Percentiles rank a stretch among this genome's conserved stretches.
phyloP scores from a whole-genome alignment of 345 rosid genomes.

The Bruguiera parviflora region DNA sequence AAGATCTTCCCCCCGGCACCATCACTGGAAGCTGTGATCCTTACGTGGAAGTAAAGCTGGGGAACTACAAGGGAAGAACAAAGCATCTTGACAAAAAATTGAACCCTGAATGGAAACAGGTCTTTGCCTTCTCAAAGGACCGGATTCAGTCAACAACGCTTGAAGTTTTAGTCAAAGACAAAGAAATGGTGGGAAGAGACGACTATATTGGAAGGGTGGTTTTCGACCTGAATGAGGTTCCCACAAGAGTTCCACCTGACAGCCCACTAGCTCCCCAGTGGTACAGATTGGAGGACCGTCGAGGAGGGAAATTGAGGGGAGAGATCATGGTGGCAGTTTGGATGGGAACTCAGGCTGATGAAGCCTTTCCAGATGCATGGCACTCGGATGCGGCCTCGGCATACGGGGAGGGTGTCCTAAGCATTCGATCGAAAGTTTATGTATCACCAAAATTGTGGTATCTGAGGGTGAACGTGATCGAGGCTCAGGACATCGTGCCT shows the following conservation, averaged over 20 bases:
- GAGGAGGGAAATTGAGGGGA: conserved; percentile 71
- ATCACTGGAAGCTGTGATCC: conserved; percentile 76
- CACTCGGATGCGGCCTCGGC: conserved; percentile 69
- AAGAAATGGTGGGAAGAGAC: conserved; percentile 70
- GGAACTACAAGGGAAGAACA: conserved; percentile 89
- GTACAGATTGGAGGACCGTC: conserved; percentile 70
- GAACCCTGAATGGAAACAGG: conserved; percentile 92
- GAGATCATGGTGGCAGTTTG: conserved; percentile 88
- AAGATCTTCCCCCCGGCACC: conserved; percentile 60
- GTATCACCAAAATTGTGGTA: conserved; percentile 90
- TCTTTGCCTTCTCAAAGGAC: conserved; percentile 82
- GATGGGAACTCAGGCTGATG: conserved; percentile 97
- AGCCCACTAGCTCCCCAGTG: conserved; percentile 94
- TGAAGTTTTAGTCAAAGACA: conserved; percentile 69
- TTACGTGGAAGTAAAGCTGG: conserved; percentile 83
- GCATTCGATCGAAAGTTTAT: conserved; percentile 69
- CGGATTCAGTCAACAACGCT: conserved; percentile 68
- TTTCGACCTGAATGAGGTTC: conserved; percentile 77
- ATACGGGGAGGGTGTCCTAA: conserved; percentile 59
- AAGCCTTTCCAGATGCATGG: conserved; percentile 86
- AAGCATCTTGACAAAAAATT: conserved; percentile 65
- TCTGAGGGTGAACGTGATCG: conserved; percentile 73
- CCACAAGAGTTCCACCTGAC: conserved; percentile 93
- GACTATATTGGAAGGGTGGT: conserved; percentile 68
- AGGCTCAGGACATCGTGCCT: conserved; percentile 79